Evolutionary conservation across 805 yeast species (phyloP).

Genomic region (Sugiyamaella valdiviana): DNA sequence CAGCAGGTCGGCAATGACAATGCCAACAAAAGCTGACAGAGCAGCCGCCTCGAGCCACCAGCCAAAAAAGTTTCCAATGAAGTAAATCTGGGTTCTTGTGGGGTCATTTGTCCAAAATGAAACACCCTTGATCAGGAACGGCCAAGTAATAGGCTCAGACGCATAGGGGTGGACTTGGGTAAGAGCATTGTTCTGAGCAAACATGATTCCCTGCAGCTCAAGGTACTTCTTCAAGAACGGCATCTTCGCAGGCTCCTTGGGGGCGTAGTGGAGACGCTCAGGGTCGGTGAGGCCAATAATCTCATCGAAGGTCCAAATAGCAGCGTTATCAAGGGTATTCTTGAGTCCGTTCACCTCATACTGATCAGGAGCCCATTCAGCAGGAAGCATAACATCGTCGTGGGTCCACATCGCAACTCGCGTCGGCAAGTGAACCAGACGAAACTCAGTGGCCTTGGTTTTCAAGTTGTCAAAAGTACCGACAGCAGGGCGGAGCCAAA

Average conservation of each 20-base stretch:
- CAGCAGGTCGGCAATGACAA: slow-evolving; percentile 67
- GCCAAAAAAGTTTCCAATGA: slow-evolving; percentile 84
- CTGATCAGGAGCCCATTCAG: slow-evolving; percentile 89
- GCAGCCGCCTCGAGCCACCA: slow-evolving; percentile 77
- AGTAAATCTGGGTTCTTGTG: slow-evolving; percentile 62
- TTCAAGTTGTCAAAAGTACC: slow-evolving; percentile 49
- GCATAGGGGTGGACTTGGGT: slow-evolving; percentile 92
- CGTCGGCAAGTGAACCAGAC: slow-evolving; percentile 75
- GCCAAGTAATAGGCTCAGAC: slow-evolving; percentile 89
- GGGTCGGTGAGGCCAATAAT: slow-evolving; percentile 60
- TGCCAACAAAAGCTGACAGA: slow-evolving; percentile 55
- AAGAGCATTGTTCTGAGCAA: slow-evolving; percentile 82
- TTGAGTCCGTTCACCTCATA: slow-evolving; percentile 95
- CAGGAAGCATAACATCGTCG: slow-evolving; percentile 63
- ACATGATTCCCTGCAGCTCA: slow-evolving; percentile 85
- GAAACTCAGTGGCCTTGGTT: slow-evolving; percentile 64
- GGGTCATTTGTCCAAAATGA: slow-evolving; percentile 78
- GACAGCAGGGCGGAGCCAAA: slow-evolving; percentile 59
- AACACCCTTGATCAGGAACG: slow-evolving; percentile 80
- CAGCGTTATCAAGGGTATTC: slow-evolving; percentile 58
- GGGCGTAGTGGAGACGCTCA: slow-evolving; percentile 51
- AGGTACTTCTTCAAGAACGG: slow-evolving; percentile 84
- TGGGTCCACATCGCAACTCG: slow-evolving; percentile 94
- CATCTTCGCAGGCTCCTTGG: slow-evolving; percentile 51
- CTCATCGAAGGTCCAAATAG: slow-evolving; percentile 69